Conservation (phyloP, 352 stramenopile genomes). For the Phytophthora podocarpi region DNA sequence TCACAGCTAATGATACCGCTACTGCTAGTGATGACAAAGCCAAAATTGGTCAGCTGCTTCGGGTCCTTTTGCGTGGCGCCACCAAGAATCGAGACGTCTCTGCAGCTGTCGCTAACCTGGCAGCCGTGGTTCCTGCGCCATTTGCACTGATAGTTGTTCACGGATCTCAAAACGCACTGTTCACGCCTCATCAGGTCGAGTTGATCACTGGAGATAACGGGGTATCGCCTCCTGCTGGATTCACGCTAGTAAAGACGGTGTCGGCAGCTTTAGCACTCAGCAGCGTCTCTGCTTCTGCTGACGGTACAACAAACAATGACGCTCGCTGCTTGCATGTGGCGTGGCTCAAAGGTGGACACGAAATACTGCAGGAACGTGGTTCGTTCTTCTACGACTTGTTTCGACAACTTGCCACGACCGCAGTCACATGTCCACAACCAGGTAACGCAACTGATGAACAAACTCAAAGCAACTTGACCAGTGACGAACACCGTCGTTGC, state of each 20-base stretch:
- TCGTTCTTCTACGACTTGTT: conserved; percentile 64
- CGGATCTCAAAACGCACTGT: conserved; percentile 57
- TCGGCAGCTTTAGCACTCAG: conserved; percentile 18
- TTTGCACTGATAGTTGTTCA: conserved; percentile 67
- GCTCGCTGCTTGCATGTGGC: conserved; percentile 46
- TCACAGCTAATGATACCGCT: neutral
- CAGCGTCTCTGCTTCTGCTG: neutral
- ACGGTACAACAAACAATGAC: neutral
- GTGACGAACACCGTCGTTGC: neutral
- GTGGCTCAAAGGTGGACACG: conserved; percentile 82
- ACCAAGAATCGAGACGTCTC: conserved; percentile 48
- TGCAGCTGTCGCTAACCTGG: conserved; percentile 36
- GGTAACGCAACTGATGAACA: neutral
- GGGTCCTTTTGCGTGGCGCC: conserved; percentile 45
- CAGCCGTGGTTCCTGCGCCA: conserved; percentile 21
- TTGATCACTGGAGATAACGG: conserved; percentile 16
- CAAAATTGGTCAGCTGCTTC: conserved; percentile 40
- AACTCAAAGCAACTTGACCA: neutral
- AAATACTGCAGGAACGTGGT: conserved; percentile 68
- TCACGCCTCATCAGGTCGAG: conserved; percentile 40
- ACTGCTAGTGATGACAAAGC: neutral
- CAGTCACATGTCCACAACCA: neutral
- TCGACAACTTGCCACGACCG: conserved; percentile 34
- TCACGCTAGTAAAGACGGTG: conserved; percentile 10
- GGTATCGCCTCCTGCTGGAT: conserved; percentile 1